Percentiles rank a stretch among this genome's conserved stretches.
These are phyloP conservation scores for Multifurca ochricompacta DNA, from an alignment of 768 basidiomycete genomes.

Conservation along the genomic window DNA sequence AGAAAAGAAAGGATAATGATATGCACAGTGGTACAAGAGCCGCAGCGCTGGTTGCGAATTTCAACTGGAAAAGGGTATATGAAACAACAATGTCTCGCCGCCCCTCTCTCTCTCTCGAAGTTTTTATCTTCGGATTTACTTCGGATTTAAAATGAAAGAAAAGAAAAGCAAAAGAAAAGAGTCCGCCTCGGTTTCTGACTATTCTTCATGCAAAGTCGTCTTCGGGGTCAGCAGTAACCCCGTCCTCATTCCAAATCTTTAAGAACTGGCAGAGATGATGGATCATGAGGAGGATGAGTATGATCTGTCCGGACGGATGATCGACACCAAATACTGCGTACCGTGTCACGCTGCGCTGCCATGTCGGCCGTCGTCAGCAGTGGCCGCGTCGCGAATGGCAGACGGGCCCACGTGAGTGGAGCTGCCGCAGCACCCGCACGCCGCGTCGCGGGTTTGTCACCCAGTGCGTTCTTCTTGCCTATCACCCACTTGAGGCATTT, in stretches of 20 bases:
- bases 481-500: slow-evolving; percentile 86
- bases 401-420: slow-evolving; percentile 62
- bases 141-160: too few species aligned
- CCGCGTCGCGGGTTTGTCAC: slow-evolving; percentile 71
- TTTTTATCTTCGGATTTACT: too few species aligned
- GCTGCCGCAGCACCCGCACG: slow-evolving; percentile 51
- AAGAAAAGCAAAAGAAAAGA: neutral
- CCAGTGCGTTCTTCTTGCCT: slow-evolving; percentile 84
- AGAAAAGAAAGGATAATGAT: slow-evolving; percentile 13
- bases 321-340: slow-evolving; percentile 28
- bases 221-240: slow-evolving; percentile 55
- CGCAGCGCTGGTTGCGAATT: neutral
- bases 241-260: slow-evolving; percentile 78
- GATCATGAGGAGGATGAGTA: neutral
- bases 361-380: slow-evolving; percentile 58
- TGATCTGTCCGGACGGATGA: too few species aligned
- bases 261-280: slow-evolving; percentile 44
- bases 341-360: slow-evolving; percentile 52
- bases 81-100: neutral
- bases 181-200: neutral
- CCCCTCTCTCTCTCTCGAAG: neutral
- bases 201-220: slow-evolving; percentile 22
- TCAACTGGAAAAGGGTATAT: neutral
- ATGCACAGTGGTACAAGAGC: slow-evolving; percentile 12
- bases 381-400: slow-evolving; percentile 57